These are phyloP conservation scores for Sutorius australiensis DNA, from an alignment of 768 basidiomycete species.

Conservation along the genomic window DNA sequence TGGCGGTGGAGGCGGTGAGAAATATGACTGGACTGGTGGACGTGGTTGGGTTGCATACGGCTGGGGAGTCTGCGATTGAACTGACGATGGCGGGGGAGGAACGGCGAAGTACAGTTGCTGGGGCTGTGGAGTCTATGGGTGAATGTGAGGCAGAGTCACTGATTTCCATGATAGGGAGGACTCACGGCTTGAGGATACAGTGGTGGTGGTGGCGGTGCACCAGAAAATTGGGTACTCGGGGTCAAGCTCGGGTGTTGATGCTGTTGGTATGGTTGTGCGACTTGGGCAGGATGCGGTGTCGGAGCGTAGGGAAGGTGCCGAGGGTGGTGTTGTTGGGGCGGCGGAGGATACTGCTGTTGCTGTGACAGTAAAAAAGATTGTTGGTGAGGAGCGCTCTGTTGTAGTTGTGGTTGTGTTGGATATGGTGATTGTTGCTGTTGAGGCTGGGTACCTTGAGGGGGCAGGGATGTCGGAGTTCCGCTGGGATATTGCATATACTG, in stretches of 20 bases:
- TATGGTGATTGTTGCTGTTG: constrained; percentile 17
- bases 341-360: constrained; percentile 9
- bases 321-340: constrained; percentile 3
- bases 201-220: background rate
- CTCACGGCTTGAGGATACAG: constrained; percentile 14
- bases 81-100: constrained; percentile 17
- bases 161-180: background rate
- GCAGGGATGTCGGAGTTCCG: constrained; percentile 7
- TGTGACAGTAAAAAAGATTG: constrained; percentile 3
- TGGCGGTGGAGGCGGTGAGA: constrained; percentile 22
- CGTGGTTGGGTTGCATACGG: constrained; percentile 12
- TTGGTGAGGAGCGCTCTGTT: constrained; percentile 11
- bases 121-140: constrained; percentile 1
- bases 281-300: constrained; percentile 9
- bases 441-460: constrained; percentile 5
- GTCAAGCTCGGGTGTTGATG: constrained; percentile 5
- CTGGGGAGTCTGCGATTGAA: constrained; percentile 13
- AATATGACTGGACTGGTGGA: constrained; percentile 20
- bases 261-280: constrained; percentile 17
- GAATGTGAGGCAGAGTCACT: background rate
- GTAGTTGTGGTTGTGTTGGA: constrained; percentile 10
- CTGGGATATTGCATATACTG: constrained; percentile 16
- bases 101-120: constrained; percentile 15
- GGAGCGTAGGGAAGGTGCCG: constrained; percentile 18
- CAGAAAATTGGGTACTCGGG: constrained; percentile 4